Percentiles rank a stretch among this genome's conserved stretches.
Conservation (phyloP, 345 rosid genomes). For the Dovyalis caffra region DNA sequence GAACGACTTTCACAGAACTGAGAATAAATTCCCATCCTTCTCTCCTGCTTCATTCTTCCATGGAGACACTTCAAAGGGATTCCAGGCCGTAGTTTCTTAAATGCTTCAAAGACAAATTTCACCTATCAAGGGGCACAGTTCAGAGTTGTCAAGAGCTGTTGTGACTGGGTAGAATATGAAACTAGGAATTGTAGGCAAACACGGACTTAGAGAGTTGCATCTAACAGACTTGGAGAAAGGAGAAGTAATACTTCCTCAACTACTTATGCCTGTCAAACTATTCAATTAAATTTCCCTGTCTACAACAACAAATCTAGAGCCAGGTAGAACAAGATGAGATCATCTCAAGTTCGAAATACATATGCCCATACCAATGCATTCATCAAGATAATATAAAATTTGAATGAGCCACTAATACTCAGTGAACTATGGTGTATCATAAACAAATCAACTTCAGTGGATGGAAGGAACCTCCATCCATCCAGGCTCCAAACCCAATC, state of each 20-base stretch:
- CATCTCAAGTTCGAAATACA: background rate
- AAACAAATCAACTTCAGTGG: background rate
- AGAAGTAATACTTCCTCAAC: no score
- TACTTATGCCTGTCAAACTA: background rate
- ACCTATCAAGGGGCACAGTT: constrained; percentile 43
- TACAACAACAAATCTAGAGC: background rate
- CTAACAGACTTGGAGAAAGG: background rate
- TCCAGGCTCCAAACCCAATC: constrained; percentile 1
- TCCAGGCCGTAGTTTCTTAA: constrained; percentile 93
- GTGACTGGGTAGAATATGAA: background rate
- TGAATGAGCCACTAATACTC: no score
- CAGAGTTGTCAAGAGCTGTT: background rate
- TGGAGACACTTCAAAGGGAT: constrained; percentile 90
- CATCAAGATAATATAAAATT: background rate
- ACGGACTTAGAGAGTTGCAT: background rate
- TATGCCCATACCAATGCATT: background rate
- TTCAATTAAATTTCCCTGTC: background rate
- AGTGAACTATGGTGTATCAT: no score
- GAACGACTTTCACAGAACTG: constrained; percentile 77
- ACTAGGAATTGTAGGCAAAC: background rate
- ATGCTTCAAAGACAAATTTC: constrained; percentile 87
- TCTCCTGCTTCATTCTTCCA: constrained; percentile 95
- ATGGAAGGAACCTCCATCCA: background rate
- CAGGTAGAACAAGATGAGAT: background rate
- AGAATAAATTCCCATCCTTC: constrained; percentile 74